Evolutionary conservation across 768 basidiomycete genomes (phyloP).

Genomic region (Tricholoma saponaceum): DNA sequence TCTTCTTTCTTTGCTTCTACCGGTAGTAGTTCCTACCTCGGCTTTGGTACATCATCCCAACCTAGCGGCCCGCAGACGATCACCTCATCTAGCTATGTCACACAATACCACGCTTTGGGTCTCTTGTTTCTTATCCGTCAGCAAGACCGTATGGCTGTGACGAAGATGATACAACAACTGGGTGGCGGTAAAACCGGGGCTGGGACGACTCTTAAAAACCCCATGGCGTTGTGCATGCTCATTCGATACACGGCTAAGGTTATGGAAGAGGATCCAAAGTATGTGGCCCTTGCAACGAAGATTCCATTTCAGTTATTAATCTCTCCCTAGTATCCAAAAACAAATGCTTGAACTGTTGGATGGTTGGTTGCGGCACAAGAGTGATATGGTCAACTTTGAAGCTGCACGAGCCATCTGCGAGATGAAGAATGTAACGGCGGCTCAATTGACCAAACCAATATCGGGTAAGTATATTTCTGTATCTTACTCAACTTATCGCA

Average conservation of each 20-base stretch:
- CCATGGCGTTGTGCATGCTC: constrained; percentile 98
- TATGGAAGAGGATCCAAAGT: constrained; percentile 99
- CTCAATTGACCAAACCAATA: constrained; percentile 84
- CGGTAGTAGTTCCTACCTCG: constrained; percentile 59
- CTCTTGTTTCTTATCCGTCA: constrained; percentile 92
- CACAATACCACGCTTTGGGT: constrained; percentile 96
- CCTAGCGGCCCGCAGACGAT: constrained; percentile 68
- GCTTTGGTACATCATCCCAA: constrained; percentile 61
- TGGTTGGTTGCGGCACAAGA: constrained; percentile 95
- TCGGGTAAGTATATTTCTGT: constrained; percentile 57
- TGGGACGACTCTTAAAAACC: constrained; percentile 84
- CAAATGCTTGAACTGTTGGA: constrained; percentile 94
- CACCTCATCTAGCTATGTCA: constrained; percentile 86
- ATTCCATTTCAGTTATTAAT: not conserved
- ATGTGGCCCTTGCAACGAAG: constrained; percentile 25
- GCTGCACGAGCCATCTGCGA: constrained; percentile 97
- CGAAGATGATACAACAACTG: constrained; percentile 98
- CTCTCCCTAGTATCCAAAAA: constrained; percentile 67
- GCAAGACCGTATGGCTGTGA: constrained; percentile 98
- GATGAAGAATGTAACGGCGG: constrained; percentile 76
- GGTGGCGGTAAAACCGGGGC: constrained; percentile 84
- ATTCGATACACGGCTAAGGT: constrained; percentile 98
- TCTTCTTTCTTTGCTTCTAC: constrained; percentile 60
- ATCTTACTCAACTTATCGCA: not conserved
- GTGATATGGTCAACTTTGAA: constrained; percentile 99